Evolutionary conservation across 306 rosid species (phyloP), one percentile per base, ranked within the genome.

Genomic region (Ormosia semicastrata): DNA sequence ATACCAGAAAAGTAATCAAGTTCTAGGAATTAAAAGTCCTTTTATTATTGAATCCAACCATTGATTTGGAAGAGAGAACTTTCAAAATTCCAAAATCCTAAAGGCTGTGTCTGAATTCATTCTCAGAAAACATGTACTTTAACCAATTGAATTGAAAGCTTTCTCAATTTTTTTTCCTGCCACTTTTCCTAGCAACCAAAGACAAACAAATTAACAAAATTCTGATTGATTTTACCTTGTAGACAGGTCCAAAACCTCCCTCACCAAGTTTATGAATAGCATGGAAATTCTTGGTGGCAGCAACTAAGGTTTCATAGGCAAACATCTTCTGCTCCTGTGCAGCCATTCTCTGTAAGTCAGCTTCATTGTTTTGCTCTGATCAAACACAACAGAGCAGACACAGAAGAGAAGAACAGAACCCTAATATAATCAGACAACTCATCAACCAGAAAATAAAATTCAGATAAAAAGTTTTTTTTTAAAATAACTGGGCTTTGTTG

Each of bases 231-330:
- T 73, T 32, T 64, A 93, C 98, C 98, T 89, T 95, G 84, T 37
- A 95, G 76, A 95, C 99, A 11, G 99, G 98, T 67, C 99, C 99
- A 81, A 95, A 93, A 5, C 99, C 99, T 67, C 99, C 99, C 81
- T 93, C 81, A 2, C 99, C 99, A 11, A 95, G 93, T 92, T 92
- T 93, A 52, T 92, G 82, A 73, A 5, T 76, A 6, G 80, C 11
- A 57, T 85, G 82, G 56, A 95, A 95, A 85, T 92, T 83, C 77
- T 81, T 88, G 13, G 99, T 95, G 7, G 96, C 99, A 59, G 93
- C 85, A 76, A 77, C 79, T 69, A 95, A 82, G 34, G 85, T 75
- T 76, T 92, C 97, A 68, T 84, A 93, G 6, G 82, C 24, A 87
- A 96, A 91, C 9, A 76, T 57, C 85, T 89, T 93, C 88, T 96